These are phyloP conservation scores for Pleurostoma richardsiae DNA, from an alignment of 2,329 filamentous ascomycete species.

Conservation along the genomic window DNA sequence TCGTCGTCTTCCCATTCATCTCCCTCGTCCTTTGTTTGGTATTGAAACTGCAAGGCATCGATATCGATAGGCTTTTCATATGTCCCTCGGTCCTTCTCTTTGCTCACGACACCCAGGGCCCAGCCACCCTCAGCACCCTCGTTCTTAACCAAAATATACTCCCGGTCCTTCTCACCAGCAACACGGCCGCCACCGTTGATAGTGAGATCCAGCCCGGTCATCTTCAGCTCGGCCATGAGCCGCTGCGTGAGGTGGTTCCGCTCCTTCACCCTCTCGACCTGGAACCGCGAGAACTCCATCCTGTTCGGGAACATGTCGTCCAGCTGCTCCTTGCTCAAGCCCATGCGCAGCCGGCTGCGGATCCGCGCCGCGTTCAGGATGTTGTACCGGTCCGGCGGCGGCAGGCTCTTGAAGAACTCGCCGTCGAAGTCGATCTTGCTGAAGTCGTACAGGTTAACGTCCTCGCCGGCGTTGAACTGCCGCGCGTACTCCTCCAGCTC, in stretches of 20 bases:
- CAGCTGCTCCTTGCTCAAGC: constrained; percentile 90
- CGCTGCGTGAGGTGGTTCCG: constrained; percentile 92
- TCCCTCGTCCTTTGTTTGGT: constrained; percentile 50
- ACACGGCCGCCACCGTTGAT: constrained; percentile 63
- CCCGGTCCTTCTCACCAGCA: constrained; percentile 79
- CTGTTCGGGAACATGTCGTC: constrained; percentile 96
- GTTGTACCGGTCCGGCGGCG: constrained; percentile 88
- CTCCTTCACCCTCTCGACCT: constrained; percentile 90
- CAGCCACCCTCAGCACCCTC: constrained; percentile 92
- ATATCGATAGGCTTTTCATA: constrained; percentile 89
- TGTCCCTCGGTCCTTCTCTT: constrained; percentile 72
- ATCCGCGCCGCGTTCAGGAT: constrained; percentile 92
- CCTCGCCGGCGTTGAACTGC: constrained; percentile 88
- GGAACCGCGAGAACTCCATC: constrained; percentile 95
- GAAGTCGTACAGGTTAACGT: constrained; percentile 90
- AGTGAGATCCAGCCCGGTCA: constrained; percentile 71
- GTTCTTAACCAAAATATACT: constrained; percentile 96
- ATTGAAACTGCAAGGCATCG: constrained; percentile 59
- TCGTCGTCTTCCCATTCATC: constrained; percentile 63
- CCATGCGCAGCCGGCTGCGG: constrained; percentile 87
- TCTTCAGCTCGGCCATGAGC: constrained; percentile 89
- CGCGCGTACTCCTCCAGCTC: constrained; percentile 91
- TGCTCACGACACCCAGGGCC: constrained; percentile 90
- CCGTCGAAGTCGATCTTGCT: constrained; percentile 98
- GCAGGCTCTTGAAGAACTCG: constrained; percentile 89